phyloP scores from a whole-genome alignment of 768 basidiomycete genomes.

The Omphalotus guepiniiformis region DNA sequence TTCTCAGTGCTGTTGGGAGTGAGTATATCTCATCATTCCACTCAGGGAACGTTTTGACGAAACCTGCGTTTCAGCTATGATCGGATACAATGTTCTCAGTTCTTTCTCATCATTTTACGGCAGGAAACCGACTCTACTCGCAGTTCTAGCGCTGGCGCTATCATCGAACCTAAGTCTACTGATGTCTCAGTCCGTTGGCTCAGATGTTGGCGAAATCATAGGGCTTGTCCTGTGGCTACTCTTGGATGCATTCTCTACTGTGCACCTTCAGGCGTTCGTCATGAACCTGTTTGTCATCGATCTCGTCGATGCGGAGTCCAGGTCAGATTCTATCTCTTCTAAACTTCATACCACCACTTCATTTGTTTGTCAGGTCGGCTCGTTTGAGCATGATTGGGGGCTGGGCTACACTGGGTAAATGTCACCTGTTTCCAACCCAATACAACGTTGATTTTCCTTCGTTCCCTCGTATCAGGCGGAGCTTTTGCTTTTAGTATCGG shows the following conservation, averaged over 20 bases:
- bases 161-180: neutral
- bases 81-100: slow-evolving; percentile 18
- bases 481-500: slow-evolving; percentile 24
- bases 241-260: slow-evolving; percentile 11
- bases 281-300: slow-evolving; percentile 26
- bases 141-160: neutral
- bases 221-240: slow-evolving; percentile 18
- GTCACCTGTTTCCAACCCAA: neutral
- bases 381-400: slow-evolving; percentile 22
- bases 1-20: slow-evolving; percentile 19
- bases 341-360: neutral
- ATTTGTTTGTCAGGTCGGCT: slow-evolving; percentile 17
- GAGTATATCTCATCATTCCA: neutral
- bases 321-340: slow-evolving; percentile 12
- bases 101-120: slow-evolving; percentile 22
- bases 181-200: neutral
- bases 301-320: slow-evolving; percentile 18
- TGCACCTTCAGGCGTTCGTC: slow-evolving; percentile 15
- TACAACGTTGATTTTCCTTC: neutral
- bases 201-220: slow-evolving; percentile 3
- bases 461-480: slow-evolving; percentile 13
- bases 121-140: slow-evolving; percentile 17
- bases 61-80: slow-evolving; percentile 17
- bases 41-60: neutral
- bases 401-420: slow-evolving; percentile 24